phyloP scores from a whole-genome alignment of 768 basidiomycete species.

The Podaxis rugospora region DNA sequence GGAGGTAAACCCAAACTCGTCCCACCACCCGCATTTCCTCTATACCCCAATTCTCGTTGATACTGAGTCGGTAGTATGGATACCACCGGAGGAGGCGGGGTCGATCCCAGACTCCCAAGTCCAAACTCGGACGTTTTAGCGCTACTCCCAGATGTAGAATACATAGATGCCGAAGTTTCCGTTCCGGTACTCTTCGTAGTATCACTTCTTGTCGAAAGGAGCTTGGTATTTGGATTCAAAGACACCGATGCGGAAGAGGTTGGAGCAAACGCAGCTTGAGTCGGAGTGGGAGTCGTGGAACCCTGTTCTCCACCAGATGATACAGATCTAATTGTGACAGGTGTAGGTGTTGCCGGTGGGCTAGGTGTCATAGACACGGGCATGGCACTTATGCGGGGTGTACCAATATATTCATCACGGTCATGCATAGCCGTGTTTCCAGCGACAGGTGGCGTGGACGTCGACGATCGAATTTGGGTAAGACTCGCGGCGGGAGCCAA shows the following conservation, averaged over 20 bases:
- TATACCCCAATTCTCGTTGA: neutral
- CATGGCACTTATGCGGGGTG: no score
- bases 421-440: neutral
- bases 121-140: slow-evolving; percentile 15
- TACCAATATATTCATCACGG: neutral
- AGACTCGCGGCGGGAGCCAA: neutral
- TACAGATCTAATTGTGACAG: neutral
- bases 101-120: neutral
- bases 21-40: neutral
- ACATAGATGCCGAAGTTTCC: slow-evolving; percentile 8
- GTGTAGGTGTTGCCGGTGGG: neutral
- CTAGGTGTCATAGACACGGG: neutral
- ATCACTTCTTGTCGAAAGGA: neutral
- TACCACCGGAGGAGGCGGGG: neutral
- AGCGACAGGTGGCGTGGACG: neutral
- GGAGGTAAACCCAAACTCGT: neutral
- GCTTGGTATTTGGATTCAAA: neutral
- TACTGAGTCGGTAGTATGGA: neutral
- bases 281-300: neutral
- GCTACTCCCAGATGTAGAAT: slow-evolving; percentile 10
- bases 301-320: neutral
- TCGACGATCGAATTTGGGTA: neutral
- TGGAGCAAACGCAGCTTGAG: neutral
- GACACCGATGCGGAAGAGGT: neutral
- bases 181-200: neutral